phyloP scores from a whole-genome alignment of 768 basidiomycete genomes.

The Sarcodon aspratus region DNA sequence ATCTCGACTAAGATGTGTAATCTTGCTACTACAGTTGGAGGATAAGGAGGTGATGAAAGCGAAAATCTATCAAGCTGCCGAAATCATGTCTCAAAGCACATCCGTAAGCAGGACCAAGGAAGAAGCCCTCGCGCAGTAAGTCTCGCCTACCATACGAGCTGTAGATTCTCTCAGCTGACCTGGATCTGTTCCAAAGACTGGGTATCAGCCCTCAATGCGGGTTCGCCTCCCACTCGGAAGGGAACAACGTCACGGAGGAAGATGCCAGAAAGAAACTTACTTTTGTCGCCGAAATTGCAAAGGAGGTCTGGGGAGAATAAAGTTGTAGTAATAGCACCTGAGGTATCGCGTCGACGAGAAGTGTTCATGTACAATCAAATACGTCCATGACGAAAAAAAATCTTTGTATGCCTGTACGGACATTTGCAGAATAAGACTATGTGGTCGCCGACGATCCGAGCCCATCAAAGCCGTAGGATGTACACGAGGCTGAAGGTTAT shows the following conservation, averaged over 20 bases:
- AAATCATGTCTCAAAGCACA: constrained; percentile 24
- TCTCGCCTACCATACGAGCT: background rate
- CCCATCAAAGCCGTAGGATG: no score
- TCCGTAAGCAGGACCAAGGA: constrained; percentile 21
- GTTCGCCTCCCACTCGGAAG: constrained; percentile 34
- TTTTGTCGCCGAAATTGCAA: constrained; percentile 24
- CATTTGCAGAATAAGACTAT: no score
- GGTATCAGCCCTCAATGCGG: constrained; percentile 41
- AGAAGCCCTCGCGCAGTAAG: constrained; percentile 29
- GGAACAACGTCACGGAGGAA: constrained; percentile 25
- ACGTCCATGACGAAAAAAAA: no score
- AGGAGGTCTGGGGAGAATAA: constrained; percentile 19
- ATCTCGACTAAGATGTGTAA: background rate
- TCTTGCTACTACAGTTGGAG: constrained; percentile 20
- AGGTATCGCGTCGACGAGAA: no score
- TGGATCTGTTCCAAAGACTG: constrained; percentile 16
- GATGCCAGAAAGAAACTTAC: constrained; percentile 25
- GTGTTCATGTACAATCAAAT: no score
- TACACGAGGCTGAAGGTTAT: no score
- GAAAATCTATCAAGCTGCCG: constrained; percentile 31
- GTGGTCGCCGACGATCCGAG: no score
- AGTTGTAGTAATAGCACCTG: constrained; percentile 4
- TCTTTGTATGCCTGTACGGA: no score
- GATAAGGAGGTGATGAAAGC: constrained; percentile 25
- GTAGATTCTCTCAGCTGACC: no score